Evolutionary conservation across 495 filamentous ascomycete species (phyloP).

Genomic region (Neurospora cerealis): DNA sequence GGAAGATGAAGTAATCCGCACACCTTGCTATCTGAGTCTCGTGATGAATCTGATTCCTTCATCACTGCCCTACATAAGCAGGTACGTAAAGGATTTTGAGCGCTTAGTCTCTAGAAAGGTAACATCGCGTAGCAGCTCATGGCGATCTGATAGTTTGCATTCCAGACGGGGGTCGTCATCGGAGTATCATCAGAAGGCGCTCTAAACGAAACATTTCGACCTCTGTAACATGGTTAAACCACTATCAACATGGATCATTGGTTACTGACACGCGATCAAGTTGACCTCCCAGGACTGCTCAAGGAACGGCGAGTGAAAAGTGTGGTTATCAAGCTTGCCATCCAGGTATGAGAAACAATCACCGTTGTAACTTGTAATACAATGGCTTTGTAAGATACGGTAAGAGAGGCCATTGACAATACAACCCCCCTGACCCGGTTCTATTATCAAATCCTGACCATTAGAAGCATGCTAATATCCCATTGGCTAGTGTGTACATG

Average conservation of each 20-base stretch:
- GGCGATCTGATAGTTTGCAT: background rate
- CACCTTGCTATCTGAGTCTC: background rate
- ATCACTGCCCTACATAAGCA: background rate
- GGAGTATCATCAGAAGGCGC: background rate
- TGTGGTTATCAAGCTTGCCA: background rate
- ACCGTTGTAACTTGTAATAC: background rate
- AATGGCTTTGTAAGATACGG: background rate
- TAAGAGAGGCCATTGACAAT: background rate
- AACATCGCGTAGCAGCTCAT: background rate
- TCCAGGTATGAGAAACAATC: background rate
- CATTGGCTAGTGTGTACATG: background rate
- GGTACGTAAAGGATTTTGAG: background rate
- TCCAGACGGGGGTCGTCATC: background rate
- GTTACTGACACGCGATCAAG: background rate
- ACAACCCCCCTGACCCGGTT: background rate
- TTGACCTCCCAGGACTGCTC: background rate
- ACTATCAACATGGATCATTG: background rate
- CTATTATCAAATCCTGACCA: background rate
- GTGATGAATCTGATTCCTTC: background rate
- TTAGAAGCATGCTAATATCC: background rate
- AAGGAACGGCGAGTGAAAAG: background rate
- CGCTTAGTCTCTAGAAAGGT: background rate
- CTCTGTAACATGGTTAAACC: background rate
- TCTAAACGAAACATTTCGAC: background rate
- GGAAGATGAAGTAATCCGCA: background rate